Evolutionary conservation across 2,329 filamentous ascomycete species (phyloP).

Genomic region (Xylaria sp.): DNA sequence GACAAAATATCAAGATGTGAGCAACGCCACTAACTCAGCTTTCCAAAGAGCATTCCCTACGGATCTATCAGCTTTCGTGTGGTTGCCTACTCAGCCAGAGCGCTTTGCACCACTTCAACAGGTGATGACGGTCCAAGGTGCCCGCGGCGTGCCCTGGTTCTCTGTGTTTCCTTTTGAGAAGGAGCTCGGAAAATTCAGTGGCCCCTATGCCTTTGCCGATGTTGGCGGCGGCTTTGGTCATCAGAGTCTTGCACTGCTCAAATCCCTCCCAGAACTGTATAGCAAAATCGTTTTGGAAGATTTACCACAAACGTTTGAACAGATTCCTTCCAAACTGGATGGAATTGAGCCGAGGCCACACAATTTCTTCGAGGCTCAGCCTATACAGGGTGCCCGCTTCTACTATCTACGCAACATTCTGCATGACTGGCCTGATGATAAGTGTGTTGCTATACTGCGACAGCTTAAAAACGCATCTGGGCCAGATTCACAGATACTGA

Average conservation of each 20-base stretch:
- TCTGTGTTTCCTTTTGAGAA: constrained; percentile 38
- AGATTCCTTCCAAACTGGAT: neutral
- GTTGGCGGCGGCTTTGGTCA: constrained; percentile 35
- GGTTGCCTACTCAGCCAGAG: constrained; percentile 39
- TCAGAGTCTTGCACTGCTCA: constrained; percentile 25
- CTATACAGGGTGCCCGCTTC: constrained; percentile 45
- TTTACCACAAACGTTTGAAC: constrained; percentile 11
- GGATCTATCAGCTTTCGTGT: constrained; percentile 39
- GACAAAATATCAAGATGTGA: constrained; percentile 40
- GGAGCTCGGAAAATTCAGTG: constrained; percentile 17
- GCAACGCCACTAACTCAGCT: constrained; percentile 34
- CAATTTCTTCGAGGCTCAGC: constrained; percentile 45
- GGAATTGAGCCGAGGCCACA: constrained; percentile 34
- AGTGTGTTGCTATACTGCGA: constrained; percentile 48
- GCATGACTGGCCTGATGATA: constrained; percentile 53
- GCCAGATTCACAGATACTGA: constrained; percentile 51
- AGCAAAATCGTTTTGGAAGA: constrained; percentile 15
- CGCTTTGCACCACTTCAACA: constrained; percentile 38
- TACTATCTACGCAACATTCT: constrained; percentile 54
- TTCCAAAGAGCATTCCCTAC: constrained; percentile 46
- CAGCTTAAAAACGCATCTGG: constrained; percentile 48
- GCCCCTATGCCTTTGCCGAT: constrained; percentile 3
- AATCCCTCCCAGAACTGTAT: neutral
- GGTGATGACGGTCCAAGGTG: constrained; percentile 32
- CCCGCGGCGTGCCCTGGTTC: constrained; percentile 39